Evolutionary conservation across 2,329 filamentous ascomycete genomes (phyloP).

Genomic region (Neonectria ditissima): DNA sequence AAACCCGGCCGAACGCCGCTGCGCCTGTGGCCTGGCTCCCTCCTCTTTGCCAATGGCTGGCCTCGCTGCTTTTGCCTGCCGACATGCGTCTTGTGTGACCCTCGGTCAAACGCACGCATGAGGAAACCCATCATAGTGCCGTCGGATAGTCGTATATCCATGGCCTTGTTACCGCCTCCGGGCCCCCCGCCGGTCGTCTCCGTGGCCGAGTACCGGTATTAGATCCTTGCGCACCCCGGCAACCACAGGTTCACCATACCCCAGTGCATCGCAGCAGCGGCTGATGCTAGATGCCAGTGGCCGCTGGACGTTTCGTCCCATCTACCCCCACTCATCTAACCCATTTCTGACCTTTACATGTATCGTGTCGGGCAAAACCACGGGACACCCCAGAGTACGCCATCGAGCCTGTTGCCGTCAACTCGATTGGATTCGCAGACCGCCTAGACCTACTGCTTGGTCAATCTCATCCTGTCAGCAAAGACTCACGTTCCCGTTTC

Average conservation of each 20-base stretch:
- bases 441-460: conserved; percentile 25
- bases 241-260: conserved; percentile 37
- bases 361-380: conserved; percentile 35
- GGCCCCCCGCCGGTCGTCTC: conserved; percentile 29
- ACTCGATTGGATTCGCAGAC: conserved; percentile 34
- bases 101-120: conserved; percentile 34
- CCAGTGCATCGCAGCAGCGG: conserved; percentile 37
- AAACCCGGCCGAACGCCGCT: conserved; percentile 26
- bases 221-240: conserved; percentile 40
- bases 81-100: conserved; percentile 41
- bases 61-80: conserved; percentile 35
- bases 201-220: conserved; percentile 31
- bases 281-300: conserved; percentile 41
- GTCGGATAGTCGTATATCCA: conserved; percentile 33
- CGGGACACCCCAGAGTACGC: conserved; percentile 35
- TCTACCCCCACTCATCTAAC: conserved; percentile 44
- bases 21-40: conserved; percentile 29
- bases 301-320: conserved; percentile 40
- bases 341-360: conserved; percentile 36
- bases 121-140: conserved; percentile 29
- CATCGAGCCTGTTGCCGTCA: conserved; percentile 34
- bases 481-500: conserved; percentile 11
- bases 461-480: conserved; percentile 17
- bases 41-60: conserved; percentile 35
- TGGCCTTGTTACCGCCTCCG: conserved; percentile 31